phyloP scores from a whole-genome alignment of 1,284 basidiomycete genomes.

The Cutaneotrichosporon mucoides region DNA sequence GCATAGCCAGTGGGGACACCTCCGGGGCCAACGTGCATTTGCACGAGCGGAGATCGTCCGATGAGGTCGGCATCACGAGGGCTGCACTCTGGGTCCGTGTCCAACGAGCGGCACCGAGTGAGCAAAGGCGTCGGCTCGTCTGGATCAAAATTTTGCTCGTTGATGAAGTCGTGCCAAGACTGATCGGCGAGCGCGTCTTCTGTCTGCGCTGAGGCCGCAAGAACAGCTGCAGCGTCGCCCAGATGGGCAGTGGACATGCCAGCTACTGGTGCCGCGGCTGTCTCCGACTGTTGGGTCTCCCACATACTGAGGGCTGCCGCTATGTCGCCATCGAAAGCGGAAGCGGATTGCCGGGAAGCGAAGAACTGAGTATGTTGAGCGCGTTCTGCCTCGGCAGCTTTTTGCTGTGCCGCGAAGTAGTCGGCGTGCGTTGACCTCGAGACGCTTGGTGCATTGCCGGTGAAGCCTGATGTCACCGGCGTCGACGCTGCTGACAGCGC shows the following conservation, averaged over 20 bases:
- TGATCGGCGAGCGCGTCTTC: constrained; percentile 22
- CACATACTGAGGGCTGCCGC: constrained; percentile 14
- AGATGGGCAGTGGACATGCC: not conserved
- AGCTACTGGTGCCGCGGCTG: not conserved
- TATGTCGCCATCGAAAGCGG: constrained; percentile 15
- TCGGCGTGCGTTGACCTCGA: constrained; percentile 16
- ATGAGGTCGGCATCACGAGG: constrained; percentile 19
- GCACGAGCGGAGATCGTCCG: constrained; percentile 16
- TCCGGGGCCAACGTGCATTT: constrained; percentile 4
- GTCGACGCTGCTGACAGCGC: constrained; percentile 4
- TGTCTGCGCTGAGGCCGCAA: not conserved
- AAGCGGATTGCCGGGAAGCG: constrained; percentile 3
- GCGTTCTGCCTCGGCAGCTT: constrained; percentile 12
- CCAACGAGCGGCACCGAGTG: constrained; percentile 19
- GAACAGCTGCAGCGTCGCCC: not conserved
- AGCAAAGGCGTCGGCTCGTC: constrained; percentile 23
- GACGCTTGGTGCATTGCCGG: constrained; percentile 12
- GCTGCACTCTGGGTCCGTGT: constrained; percentile 22
- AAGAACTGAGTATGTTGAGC: constrained; percentile 14
- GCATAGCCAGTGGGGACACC: constrained; percentile 3
- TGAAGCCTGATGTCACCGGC: constrained; percentile 11
- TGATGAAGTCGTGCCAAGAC: constrained; percentile 25
- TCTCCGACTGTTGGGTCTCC: constrained; percentile 6
- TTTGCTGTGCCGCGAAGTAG: constrained; percentile 22
- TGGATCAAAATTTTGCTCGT: constrained; percentile 24